Percentiles rank a stretch among this genome's conserved stretches.
Evolutionary conservation across 2,329 filamentous ascomycete species (phyloP).

Genomic region (Anisogramma anomala): DNA sequence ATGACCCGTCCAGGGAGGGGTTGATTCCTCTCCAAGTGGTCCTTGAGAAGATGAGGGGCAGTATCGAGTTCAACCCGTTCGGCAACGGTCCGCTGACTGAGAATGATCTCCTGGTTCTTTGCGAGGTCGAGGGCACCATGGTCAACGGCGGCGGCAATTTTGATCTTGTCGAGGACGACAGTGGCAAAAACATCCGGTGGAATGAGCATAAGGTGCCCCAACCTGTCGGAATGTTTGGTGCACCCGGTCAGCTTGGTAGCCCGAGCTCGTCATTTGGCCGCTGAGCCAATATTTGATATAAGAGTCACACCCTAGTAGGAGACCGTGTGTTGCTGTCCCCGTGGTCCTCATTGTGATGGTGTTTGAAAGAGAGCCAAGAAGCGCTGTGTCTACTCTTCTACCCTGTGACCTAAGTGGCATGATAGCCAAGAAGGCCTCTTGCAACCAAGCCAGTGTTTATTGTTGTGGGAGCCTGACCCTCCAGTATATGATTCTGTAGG

Average conservation of each 20-base stretch:
- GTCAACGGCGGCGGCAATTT: slow-evolving; percentile 89
- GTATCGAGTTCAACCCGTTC: slow-evolving; percentile 43
- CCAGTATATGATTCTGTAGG: too few species aligned
- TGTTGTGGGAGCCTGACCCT: too few species aligned
- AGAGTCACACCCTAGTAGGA: background rate
- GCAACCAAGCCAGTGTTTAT: too few species aligned
- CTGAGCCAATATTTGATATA: slow-evolving; percentile 19
- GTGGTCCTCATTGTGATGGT: too few species aligned
- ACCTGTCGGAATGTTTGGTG: slow-evolving; percentile 35
- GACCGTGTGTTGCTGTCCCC: too few species aligned
- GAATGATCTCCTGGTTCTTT: slow-evolving; percentile 68
- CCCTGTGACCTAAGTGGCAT: too few species aligned
- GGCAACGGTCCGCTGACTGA: slow-evolving; percentile 31
- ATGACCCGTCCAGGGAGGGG: slow-evolving; percentile 37
- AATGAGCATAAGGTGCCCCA: slow-evolving; percentile 28
- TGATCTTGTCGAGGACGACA: slow-evolving; percentile 46
- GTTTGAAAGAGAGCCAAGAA: too few species aligned
- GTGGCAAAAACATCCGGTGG: slow-evolving; percentile 39
- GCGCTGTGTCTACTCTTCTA: too few species aligned
- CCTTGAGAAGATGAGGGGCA: slow-evolving; percentile 48
- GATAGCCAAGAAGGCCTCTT: too few species aligned
- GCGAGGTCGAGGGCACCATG: slow-evolving; percentile 77
- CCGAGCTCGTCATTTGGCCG: slow-evolving; percentile 34
- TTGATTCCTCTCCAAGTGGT: slow-evolving; percentile 51
- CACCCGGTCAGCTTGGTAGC: slow-evolving; percentile 60